These are phyloP conservation scores for Exophiala aquamarina DNA, from an alignment of 2,329 filamentous ascomycete genomes.

Conservation along the genomic window DNA sequence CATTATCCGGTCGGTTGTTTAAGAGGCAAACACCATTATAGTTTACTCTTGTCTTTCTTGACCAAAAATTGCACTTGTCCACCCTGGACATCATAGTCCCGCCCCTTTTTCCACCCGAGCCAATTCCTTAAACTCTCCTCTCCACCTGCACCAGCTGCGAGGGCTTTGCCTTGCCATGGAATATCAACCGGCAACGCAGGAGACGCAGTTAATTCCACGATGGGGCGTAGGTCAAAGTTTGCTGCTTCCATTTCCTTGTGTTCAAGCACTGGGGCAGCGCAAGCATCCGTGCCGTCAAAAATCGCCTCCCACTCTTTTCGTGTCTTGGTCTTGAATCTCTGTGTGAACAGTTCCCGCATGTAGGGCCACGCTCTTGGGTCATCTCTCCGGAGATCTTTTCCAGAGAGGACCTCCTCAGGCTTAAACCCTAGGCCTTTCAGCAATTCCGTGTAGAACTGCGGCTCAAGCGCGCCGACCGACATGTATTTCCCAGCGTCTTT, in stretches of 20 bases:
- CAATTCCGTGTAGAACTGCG: conserved; percentile 74
- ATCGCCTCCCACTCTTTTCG: conserved; percentile 78
- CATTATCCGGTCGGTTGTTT: no score
- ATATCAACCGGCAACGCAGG: conserved; percentile 65
- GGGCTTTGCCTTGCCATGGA: conserved; percentile 62
- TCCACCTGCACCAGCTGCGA: conserved; percentile 70
- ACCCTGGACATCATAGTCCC: conserved; percentile 62
- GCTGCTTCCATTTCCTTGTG: conserved; percentile 68
- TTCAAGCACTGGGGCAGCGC: conserved; percentile 82
- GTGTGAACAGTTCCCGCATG: conserved; percentile 61
- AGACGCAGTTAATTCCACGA: conserved; percentile 60
- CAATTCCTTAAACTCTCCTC: conserved; percentile 68
- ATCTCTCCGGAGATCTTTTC: conserved; percentile 49
- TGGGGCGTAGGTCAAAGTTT: conserved; percentile 49
- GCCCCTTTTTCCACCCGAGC: conserved; percentile 74
- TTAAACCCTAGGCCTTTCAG: conserved; percentile 65
- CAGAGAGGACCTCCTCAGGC: conserved; percentile 42
- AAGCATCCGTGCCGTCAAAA: conserved; percentile 90
- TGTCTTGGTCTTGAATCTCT: conserved; percentile 67
- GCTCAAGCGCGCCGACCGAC: conserved; percentile 88
- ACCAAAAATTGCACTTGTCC: conserved; percentile 54
- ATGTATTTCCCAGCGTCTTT: conserved; percentile 71
- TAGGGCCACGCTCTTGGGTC: conserved; percentile 68
- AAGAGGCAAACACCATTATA: conserved; percentile 13
- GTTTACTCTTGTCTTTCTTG: conserved; percentile 37